Evolutionary conservation across 2,329 filamentous ascomycete species (phyloP), one percentile per base, ranked within the genome.

Genomic region (Ophiostoma perfectum): DNA sequence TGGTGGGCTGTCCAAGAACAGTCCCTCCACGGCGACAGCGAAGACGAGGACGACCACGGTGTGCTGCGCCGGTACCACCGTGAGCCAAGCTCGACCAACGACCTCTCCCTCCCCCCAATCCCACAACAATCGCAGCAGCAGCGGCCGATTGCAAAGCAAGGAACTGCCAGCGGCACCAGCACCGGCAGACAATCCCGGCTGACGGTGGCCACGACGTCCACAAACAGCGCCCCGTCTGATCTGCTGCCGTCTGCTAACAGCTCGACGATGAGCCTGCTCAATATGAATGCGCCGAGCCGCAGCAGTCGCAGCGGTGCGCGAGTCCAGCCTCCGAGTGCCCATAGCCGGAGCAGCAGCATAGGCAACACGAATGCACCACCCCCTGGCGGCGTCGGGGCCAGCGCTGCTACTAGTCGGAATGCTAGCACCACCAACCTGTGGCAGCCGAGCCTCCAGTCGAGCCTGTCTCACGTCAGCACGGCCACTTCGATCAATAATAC

Each of bases 1-100:
- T 88, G 86, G 75, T 98, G 94, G 95, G 86, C 95, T 67, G 88
- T 90, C 67, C 85, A 90, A 39, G 77, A 78, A 70, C 71, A 42
- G 60, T 55, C 65, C 11, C 36, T 44, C 5, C 36, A 18, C 11
- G 16, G 18, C 3, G 70, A 70, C 8, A 42, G 36, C 11, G 65
- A 52, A 9, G 52, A 68, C 16, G 69, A 67, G 14, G 69, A 41
- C 16, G 64, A 49, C 12, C 44, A 27, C 2, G 42, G 27, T 14
- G 12, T 16, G 45, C 16, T 14, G 39, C n/a, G 16, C 18, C 27
- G 52, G 63, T 36, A 39, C 49, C 18, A 16, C 49, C 67, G 47
- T 8, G 60, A 58, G 39, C 39, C 18, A 45, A 41, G 60, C 16
- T n/a, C 60, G 5, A 11, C 16, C 38, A 63, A 39, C 60, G 39